Base-by-base conservation (phyloP, 1,139 yeast species). In the Saccharomycopsis phalli region DNA sequence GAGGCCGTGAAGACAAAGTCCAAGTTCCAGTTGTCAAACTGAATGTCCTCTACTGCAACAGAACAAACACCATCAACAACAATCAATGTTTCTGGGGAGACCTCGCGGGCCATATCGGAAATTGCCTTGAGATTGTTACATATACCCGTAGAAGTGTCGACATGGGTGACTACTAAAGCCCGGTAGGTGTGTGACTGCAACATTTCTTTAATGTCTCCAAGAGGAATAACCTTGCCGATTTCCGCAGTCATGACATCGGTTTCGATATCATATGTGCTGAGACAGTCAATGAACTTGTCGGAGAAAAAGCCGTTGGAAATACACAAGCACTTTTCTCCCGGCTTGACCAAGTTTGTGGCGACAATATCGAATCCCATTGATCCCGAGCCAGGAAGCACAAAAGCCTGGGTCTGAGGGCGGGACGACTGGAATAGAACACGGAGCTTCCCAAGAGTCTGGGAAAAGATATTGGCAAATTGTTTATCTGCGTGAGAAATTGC, bases 61-160 rank as follows among this genome's bases (percentile, higher is more conserved):
- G 95, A 83, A 62, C 96, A 88, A 31, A 88, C 96, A 38, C 94
- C 95, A 58, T 88, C 97, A 37, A 88, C 94, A 40, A 86, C 64
- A 45, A 88, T 69, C 49, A 87, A 69, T 17, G 96, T 76, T 30
- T 81, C 81, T 40, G 96, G 95, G 2, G 87, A 72, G 4, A 68
- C 65, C 48, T 65, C 57, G 54, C 77, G 74, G 47, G 82, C 81
- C 13, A 79, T 52, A 41, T 62, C 62, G 29, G 94, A 60, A 46
- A 87, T 69, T 18, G 70, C 67, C 56, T 74, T 68, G 49, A 88
- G 76, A 53, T 84, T 82, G 40, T 79, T 67, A 36, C 86, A 74
- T 31, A 88, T 95, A 27, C 94, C 93, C 32, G 96, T 86, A 3
- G 95, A 86, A 34, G 97, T 88, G 61, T 88, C 97, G 31, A 88